phyloP scores from a whole-genome alignment of 176 grass and related monocot genomes.

The Pharus latifolius region DNA sequence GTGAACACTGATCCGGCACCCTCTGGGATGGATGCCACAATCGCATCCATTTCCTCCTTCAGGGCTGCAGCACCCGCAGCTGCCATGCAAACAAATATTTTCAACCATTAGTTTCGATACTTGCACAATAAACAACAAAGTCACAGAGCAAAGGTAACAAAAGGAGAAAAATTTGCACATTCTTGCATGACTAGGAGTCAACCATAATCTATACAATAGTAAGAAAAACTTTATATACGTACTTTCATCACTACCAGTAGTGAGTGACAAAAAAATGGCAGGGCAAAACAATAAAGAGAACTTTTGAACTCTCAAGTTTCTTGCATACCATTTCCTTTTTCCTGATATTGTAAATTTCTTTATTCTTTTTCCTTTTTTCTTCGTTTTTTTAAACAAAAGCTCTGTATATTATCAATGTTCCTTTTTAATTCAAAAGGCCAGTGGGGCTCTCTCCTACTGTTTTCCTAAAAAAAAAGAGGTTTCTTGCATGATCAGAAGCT shows the following conservation, averaged over 20 bases:
- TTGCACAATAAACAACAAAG: neutral
- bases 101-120: neutral
- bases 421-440: too few relatives aligned
- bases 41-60: constrained; percentile 43
- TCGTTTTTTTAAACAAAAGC: too few relatives aligned
- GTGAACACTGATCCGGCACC: constrained; percentile 58
- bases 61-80: constrained; percentile 27
- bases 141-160: neutral
- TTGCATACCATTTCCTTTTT: too few relatives aligned
- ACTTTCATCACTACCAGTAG: too few relatives aligned
- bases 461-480: too few relatives aligned
- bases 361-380: too few relatives aligned
- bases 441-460: too few relatives aligned
- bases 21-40: constrained; percentile 40
- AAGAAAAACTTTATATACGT: neutral
- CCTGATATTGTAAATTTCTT: too few relatives aligned
- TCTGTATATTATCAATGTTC: too few relatives aligned
- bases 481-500: too few relatives aligned
- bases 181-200: neutral
- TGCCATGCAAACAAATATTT: constrained; percentile 7
- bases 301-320: too few relatives aligned
- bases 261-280: too few relatives aligned
- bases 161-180: neutral
- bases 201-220: neutral
- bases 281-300: neutral